These are phyloP conservation scores for Limonium bicolor DNA, from an alignment of 148 eudicot genomes.

Conservation along the genomic window DNA sequence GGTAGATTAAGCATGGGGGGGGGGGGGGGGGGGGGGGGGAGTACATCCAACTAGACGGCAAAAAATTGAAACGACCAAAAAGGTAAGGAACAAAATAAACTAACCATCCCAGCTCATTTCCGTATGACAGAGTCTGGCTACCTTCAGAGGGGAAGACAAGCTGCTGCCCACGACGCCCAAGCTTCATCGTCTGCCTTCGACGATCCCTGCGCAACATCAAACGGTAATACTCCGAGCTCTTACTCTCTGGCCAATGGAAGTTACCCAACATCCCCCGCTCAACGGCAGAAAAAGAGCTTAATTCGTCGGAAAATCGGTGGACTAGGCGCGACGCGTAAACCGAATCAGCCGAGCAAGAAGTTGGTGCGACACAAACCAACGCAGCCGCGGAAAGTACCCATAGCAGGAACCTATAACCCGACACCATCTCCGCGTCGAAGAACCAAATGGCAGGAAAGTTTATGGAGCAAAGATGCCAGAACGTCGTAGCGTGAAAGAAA, in stretches of 20 bases:
- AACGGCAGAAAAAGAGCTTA: slow-evolving; percentile 20
- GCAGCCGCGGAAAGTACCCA: slow-evolving; percentile 4
- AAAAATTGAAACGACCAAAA: not conserved
- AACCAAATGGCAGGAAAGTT: too few relatives aligned
- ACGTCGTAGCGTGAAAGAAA: too few relatives aligned
- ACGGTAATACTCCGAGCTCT: slow-evolving; percentile 47
- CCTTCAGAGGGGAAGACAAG: slow-evolving; percentile 55
- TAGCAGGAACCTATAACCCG: not conserved
- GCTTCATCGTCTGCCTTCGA: slow-evolving; percentile 52
- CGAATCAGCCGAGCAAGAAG: slow-evolving; percentile 7
- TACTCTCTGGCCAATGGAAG: slow-evolving; percentile 40
- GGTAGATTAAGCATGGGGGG: too few relatives aligned
- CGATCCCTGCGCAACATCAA: slow-evolving; percentile 38
- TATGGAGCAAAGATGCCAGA: too few relatives aligned
- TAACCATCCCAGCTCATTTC: slow-evolving; percentile 92
- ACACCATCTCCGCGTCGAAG: too few relatives aligned
- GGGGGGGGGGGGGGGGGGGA: too few relatives aligned
- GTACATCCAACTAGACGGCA: not conserved
- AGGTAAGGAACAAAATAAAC: not conserved
- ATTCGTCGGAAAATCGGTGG: slow-evolving; percentile 72
- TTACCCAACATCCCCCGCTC: not conserved
- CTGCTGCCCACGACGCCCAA: slow-evolving; percentile 32
- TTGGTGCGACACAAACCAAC: not conserved
- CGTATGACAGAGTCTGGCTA: slow-evolving; percentile 31
- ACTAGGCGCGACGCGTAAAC: slow-evolving; percentile 40